Evolutionary conservation across 768 basidiomycete species (phyloP).

Genomic region (Mycena rebaudengoi): DNA sequence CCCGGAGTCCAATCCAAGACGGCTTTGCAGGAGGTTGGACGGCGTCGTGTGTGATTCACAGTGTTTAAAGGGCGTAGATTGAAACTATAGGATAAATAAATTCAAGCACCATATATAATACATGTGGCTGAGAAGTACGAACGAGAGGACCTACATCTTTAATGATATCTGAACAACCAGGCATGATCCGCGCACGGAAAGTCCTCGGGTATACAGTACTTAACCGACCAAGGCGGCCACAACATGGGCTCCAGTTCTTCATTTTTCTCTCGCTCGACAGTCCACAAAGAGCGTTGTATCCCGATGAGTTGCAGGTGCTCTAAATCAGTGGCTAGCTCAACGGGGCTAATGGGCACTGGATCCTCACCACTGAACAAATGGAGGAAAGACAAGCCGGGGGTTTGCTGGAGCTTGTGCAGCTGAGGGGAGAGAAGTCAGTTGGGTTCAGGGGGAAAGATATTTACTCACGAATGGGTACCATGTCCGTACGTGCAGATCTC

Average conservation of each 20-base stretch:
- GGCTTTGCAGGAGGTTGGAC: too few species aligned
- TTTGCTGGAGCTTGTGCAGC: constrained; percentile 36
- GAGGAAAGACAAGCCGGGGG: constrained; percentile 44
- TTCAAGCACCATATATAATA: background rate
- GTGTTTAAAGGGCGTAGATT: too few species aligned
- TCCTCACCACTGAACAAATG: constrained; percentile 44
- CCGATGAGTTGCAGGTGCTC: constrained; percentile 44
- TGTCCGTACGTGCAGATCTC: constrained; percentile 23
- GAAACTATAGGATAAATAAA: too few species aligned
- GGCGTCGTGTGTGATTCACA: too few species aligned
- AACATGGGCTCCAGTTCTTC: constrained; percentile 37
- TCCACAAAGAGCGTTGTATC: constrained; percentile 48
- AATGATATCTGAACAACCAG: constrained; percentile 50
- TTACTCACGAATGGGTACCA: constrained; percentile 39
- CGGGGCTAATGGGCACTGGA: constrained; percentile 39
- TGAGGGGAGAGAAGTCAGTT: background rate
- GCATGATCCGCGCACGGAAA: constrained; percentile 45
- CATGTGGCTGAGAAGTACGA: too few species aligned
- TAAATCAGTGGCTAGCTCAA: constrained; percentile 45
- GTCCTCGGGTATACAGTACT: constrained; percentile 49
- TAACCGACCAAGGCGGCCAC: constrained; percentile 51
- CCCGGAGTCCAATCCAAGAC: too few species aligned
- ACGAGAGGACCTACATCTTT: too few species aligned
- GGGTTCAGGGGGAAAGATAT: background rate
- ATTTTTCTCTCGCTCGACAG: constrained; percentile 40